These are phyloP conservation scores for Kingdonia uniflora DNA, from an alignment of 164 flowering plant species.

Conservation along the genomic window DNA sequence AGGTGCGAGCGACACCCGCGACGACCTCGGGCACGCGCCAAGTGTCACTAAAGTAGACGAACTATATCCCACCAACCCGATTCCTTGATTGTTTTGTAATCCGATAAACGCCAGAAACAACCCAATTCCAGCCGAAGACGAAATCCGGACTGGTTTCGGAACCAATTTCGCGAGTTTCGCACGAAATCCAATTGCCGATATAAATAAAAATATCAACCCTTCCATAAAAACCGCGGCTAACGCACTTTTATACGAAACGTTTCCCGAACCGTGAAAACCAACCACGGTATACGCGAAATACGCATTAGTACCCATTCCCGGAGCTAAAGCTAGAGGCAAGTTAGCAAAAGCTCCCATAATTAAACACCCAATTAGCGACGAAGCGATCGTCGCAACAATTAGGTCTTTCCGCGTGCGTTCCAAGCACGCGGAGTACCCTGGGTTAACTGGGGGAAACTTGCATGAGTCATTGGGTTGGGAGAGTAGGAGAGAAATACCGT, in stretches of 20 bases:
- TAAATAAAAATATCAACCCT: conserved; percentile 54
- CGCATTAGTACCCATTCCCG: conserved; percentile 92
- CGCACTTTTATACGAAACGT: conserved; percentile 46
- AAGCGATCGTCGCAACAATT: conserved; percentile 75
- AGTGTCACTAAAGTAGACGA: conserved; percentile 73
- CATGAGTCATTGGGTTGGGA: conserved; percentile 46
- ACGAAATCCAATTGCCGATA: conserved; percentile 74
- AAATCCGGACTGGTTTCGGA: conserved; percentile 83
- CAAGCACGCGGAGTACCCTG: conserved; percentile 63
- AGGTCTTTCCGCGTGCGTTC: conserved; percentile 45
- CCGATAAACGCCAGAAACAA: conserved; percentile 87
- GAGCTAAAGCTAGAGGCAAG: conserved; percentile 73
- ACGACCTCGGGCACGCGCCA: conserved; percentile 59
- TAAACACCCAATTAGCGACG: conserved; percentile 67
- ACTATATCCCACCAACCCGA: conserved; percentile 67
- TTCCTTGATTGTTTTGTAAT: conserved; percentile 63
- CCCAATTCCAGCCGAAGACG: conserved; percentile 95
- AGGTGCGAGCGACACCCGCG: conserved; percentile 54
- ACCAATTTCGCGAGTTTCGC: conserved; percentile 65
- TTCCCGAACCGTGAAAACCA: conserved; percentile 85
- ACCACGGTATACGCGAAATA: conserved; percentile 89
- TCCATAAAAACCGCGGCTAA: conserved; percentile 70
- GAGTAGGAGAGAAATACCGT: conserved; percentile 19
- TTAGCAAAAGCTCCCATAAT: conserved; percentile 84
- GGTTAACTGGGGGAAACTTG: conserved; percentile 67